Base-by-base conservation (phyloP, 2,329 filamentous ascomycete genomes). In the Phyllachora maydis region DNA sequence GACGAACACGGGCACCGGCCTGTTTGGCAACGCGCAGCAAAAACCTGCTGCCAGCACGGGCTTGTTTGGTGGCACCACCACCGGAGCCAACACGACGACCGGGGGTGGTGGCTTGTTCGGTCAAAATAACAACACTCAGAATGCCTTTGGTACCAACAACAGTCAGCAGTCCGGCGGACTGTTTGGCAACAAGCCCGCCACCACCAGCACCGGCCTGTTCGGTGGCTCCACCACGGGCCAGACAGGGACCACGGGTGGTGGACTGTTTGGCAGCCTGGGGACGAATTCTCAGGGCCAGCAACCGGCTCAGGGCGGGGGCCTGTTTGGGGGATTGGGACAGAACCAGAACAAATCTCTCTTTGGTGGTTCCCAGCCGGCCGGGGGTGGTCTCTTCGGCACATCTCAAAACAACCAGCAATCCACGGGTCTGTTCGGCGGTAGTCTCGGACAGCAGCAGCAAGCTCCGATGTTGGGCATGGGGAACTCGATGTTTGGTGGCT, bases 401-500 rank as follows among this genome's bases (percentile, higher is more conserved):
- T 17, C 16, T 6, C 51, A 49, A 26, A 50, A 43, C 26, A 52
- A 30, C 24, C 53, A 51, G 20, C 45, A 52, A 23, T 27, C 38
- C 8, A 46, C 48, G 15, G 40, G 45, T 4, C 19, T 63, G 9
- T 66, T 66, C 26, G 57, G 58, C 8, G 40, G 38, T 26, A 47
- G 45, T 20, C 16, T 17, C 16, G 6, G 9, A 9, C 48, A 52
- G 25, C 50, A 57, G 20, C 57, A 65, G 26, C 63, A 63, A 27
- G 48, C 50, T 16, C 56, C 59, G 31, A 42, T 43, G n/a, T 44
- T 40, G 12, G 31, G 42, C 5, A 39, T 56, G 23, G 56, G 62
- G 12, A 50, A 48, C 28, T 74, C 71, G 0, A 39, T 78, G 3
- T 65, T 79, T 23, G 65, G 65, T 11, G 55, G 45, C 29, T 56